These are phyloP conservation scores for Globisporangium emineosum DNA, from an alignment of 352 stramenopile species.

Conservation along the genomic window DNA sequence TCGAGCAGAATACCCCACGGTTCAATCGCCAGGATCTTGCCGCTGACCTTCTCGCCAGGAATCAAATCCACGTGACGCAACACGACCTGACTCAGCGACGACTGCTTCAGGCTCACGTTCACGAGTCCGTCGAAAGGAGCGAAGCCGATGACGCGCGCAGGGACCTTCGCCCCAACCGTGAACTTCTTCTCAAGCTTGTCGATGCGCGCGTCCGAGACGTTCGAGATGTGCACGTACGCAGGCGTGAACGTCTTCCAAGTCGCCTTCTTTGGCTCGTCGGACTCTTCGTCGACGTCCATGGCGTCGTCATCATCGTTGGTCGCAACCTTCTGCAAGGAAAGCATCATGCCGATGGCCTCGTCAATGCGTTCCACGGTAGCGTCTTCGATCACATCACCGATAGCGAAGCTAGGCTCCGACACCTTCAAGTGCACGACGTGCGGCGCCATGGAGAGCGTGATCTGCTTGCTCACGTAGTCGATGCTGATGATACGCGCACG, in stretches of 20 bases:
- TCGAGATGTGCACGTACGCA: slow-evolving; percentile 89
- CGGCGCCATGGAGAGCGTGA: slow-evolving; percentile 84
- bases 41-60: slow-evolving; percentile 68
- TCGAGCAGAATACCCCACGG: slow-evolving; percentile 82
- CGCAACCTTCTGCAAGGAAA: slow-evolving; percentile 58
- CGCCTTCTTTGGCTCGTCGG: slow-evolving; percentile 32
- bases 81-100: slow-evolving; percentile 70
- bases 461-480: slow-evolving; percentile 64
- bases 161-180: slow-evolving; percentile 48
- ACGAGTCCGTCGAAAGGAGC: slow-evolving; percentile 83
- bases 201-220: slow-evolving; percentile 70
- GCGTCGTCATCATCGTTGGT: slow-evolving; percentile 29
- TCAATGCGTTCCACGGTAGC: slow-evolving; percentile 83
- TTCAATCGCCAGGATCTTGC: slow-evolving; percentile 81
- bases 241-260: slow-evolving; percentile 81
- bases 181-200: slow-evolving; percentile 90
- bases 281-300: slow-evolving; percentile 51
- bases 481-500: slow-evolving; percentile 85
- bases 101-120: slow-evolving; percentile 81
- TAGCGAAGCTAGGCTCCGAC: slow-evolving; percentile 41
- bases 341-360: slow-evolving; percentile 78
- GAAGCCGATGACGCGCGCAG: slow-evolving; percentile 80
- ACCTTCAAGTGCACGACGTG: slow-evolving; percentile 83
- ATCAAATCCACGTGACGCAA: slow-evolving; percentile 78
- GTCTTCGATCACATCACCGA: slow-evolving; percentile 75